A percentile compares a stretch with the other conserved stretches of the same genome.
Conservation (phyloP, 495 filamentous ascomycete genomes). For the Glarea lozoyensis region DNA sequence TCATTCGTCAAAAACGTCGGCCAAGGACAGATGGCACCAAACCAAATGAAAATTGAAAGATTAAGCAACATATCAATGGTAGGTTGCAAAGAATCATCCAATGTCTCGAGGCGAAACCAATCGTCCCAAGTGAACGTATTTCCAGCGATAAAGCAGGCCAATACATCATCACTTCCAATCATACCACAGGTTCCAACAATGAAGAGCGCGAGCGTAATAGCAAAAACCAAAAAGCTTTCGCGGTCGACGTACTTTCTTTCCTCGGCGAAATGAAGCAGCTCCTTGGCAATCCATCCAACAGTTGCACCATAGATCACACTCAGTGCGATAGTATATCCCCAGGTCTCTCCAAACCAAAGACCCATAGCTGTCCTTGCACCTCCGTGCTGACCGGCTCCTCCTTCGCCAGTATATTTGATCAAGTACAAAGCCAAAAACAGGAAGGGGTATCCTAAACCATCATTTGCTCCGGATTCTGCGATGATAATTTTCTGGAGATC, state of each 20-base stretch:
- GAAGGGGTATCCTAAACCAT: constrained; percentile 80
- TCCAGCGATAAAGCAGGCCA: constrained; percentile 90
- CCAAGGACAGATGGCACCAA: constrained; percentile 85
- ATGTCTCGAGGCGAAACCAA: constrained; percentile 84
- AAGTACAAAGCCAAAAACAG: constrained; percentile 79
- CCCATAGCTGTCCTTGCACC: constrained; percentile 64
- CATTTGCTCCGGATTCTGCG: constrained; percentile 86
- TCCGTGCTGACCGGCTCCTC: constrained; percentile 31
- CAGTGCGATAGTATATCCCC: constrained; percentile 73
- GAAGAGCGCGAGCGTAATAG: constrained; percentile 74
- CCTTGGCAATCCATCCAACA: constrained; percentile 74
- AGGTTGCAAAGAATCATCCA: constrained; percentile 83
- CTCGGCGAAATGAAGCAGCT: constrained; percentile 77
- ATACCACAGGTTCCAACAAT: constrained; percentile 81
- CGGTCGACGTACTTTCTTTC: constrained; percentile 75
- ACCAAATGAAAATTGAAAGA: constrained; percentile 83
- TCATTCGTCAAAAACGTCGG: constrained; percentile 53
- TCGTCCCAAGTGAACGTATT: constrained; percentile 88
- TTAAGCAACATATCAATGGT: constrained; percentile 80
- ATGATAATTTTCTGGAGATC: constrained; percentile 78
- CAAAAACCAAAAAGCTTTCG: constrained; percentile 86
- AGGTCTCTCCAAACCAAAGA: constrained; percentile 82
- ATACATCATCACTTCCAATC: constrained; percentile 84
- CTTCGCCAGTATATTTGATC: constrained; percentile 61
- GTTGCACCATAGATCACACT: constrained; percentile 68